Base-by-base conservation (phyloP, 1,284 basidiomycete species). In the Malassezia vespertilionis region DNA sequence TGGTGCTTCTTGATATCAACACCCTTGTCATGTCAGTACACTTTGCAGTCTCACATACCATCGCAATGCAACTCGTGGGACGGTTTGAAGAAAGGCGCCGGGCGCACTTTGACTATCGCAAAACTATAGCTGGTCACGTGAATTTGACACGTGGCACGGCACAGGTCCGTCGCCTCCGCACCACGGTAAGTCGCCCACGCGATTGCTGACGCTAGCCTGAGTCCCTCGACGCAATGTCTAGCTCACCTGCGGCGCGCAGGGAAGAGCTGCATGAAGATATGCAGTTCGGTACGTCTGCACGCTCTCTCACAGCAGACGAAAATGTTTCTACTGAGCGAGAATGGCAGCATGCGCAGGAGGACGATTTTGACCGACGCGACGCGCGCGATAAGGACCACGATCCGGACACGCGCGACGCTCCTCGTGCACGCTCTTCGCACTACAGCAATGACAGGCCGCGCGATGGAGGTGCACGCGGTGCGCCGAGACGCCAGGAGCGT, bases 1-100 rank as follows among this genome's bases (percentile, higher is more conserved):
- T 99, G 91, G 79, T 96, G 91, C 76, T 80, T 78, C 74, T 80
- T 79, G 76, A 96, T 83, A 77, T 97, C 91, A 77, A 96, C 95
- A 84, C 91, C 91, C 90, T n/a, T 90, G 40, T 26, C 17, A 6
- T 21, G 44, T 46, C 22, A 46, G 44, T 34, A 46, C 34, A 31
- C 28, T 33, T n/a, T 18, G 14, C 26, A 8, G 5, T 34, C 15
- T 17, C 27, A 48, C 46, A 26, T 34, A 48, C 46, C 46, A 49
- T 49, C 46, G 10, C 37, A 33, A 34, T 40, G 34, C 33, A 50
- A 35, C 47, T 50, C 33, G 47, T 50, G 35, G 47, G 47, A 44
- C 31, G 33, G 42, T 44, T 38, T 8, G 47, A 44, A 50, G 41
- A 44, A 50, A 36, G 22, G 38, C 24, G 31, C 31, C 3, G 22